These are phyloP conservation scores for Trichoderma pleuroti DNA, from an alignment of 2,329 filamentous ascomycete species.

Conservation along the genomic window DNA sequence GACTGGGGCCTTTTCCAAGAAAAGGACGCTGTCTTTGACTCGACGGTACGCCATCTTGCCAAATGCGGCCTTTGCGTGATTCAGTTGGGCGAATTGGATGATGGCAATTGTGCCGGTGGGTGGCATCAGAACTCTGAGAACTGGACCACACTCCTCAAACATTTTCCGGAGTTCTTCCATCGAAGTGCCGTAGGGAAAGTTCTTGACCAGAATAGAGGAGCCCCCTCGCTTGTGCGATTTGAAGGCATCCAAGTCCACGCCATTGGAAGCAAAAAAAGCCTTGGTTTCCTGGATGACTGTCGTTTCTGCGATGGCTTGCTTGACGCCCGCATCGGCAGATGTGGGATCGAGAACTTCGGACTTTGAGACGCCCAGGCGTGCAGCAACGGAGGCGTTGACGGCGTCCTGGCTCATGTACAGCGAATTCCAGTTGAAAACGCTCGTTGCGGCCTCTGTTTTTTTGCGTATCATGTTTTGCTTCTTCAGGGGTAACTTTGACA, in stretches of 20 bases:
- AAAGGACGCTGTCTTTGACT: conserved; percentile 85
- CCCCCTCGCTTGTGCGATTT: conserved; percentile 81
- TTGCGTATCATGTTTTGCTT: conserved; percentile 89
- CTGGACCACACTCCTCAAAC: conserved; percentile 81
- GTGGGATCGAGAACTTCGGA: conserved; percentile 92
- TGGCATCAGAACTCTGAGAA: conserved; percentile 83
- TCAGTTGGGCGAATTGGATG: conserved; percentile 76
- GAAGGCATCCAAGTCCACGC: conserved; percentile 89
- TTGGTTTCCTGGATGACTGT: conserved; percentile 96
- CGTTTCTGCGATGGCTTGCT: conserved; percentile 95
- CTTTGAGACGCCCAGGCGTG: conserved; percentile 84
- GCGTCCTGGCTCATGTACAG: conserved; percentile 98
- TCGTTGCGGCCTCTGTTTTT: conserved; percentile 73
- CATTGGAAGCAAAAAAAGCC: conserved; percentile 80
- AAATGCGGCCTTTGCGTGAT: conserved; percentile 81
- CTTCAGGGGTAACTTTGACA: conserved; percentile 90
- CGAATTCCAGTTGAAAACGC: conserved; percentile 96
- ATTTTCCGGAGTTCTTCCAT: conserved; percentile 73
- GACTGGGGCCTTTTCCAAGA: conserved; percentile 89
- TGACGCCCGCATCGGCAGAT: conserved; percentile 87
- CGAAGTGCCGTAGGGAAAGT: conserved; percentile 81
- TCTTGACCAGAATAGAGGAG: conserved; percentile 86
- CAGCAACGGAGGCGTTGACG: conserved; percentile 84
- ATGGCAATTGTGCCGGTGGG: conserved; percentile 91
- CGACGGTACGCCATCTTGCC: conserved; percentile 81